Conservation (phyloP, 2,329 filamentous ascomycete species). For the Fusarium haematococcum region DNA sequence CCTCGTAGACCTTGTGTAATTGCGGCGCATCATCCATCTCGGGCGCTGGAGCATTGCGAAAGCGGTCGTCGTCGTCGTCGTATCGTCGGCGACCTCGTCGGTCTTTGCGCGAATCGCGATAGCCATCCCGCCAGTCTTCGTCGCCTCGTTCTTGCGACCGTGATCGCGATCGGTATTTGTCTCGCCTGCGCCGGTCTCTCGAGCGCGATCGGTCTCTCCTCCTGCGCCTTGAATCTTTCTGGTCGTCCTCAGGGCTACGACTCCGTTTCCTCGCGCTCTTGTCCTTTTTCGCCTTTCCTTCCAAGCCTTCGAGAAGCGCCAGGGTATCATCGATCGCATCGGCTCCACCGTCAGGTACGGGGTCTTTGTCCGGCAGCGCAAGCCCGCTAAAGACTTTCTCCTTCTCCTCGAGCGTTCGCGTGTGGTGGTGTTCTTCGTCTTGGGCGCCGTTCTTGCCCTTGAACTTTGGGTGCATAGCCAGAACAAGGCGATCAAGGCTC, state of each 20-base stretch:
- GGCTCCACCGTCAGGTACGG: conserved; percentile 50
- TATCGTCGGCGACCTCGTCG: conserved; percentile 54
- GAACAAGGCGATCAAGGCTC: conserved; percentile 88
- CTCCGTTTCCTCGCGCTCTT: conserved; percentile 67
- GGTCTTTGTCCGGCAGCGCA: conserved; percentile 82
- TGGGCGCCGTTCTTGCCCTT: conserved; percentile 66
- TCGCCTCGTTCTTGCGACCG: conserved; percentile 55
- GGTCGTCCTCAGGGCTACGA: conserved; percentile 66
- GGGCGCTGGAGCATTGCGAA: conserved; percentile 73
- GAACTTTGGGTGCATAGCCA: conserved; percentile 91
- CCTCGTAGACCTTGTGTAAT: conserved; percentile 89
- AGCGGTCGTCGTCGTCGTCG: conserved; percentile 64
- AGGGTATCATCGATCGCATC: conserved; percentile 93
- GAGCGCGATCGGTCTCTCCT: conserved; percentile 56
- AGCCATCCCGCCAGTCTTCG: conserved; percentile 59
- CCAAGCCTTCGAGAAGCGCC: conserved; percentile 88
- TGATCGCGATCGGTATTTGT: conserved; percentile 52
- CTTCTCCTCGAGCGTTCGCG: conserved; percentile 73
- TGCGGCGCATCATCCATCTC: conserved; percentile 87
- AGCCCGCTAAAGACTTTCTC: conserved; percentile 91
- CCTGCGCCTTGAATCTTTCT: conserved; percentile 55
- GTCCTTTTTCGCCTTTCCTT: conserved; percentile 70
- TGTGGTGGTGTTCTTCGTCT: conserved; percentile 54
- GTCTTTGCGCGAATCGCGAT: conserved; percentile 47
- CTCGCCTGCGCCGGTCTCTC: conserved; percentile 53